phyloP scores from a whole-genome alignment of 106 monocot genomes.

The Cymbidium sinense region DNA sequence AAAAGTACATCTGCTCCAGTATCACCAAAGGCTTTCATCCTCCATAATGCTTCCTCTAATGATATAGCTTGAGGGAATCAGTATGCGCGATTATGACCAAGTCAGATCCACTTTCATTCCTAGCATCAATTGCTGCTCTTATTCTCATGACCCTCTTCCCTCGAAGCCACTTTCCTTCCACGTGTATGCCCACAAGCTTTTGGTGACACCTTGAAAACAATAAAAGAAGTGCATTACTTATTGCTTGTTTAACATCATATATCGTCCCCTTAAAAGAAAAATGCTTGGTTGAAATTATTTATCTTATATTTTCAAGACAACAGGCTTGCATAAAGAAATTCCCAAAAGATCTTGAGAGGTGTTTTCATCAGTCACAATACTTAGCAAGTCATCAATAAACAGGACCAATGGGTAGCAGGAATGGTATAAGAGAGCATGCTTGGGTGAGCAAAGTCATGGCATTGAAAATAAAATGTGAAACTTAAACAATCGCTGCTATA shows the following conservation, averaged over 20 bases:
- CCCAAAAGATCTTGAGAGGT: background rate
- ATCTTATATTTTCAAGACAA: background rate
- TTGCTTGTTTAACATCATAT: no score
- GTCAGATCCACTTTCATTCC: conserved; percentile 87
- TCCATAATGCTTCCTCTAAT: conserved; percentile 81
- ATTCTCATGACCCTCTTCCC: conserved; percentile 85
- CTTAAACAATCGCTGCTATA: no score
- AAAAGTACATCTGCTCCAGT: conserved; percentile 95
- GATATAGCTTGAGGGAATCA: conserved; percentile 88
- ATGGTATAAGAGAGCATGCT: no score
- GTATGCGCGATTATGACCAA: conserved; percentile 89
- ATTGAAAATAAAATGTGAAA: no score
- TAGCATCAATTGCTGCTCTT: conserved; percentile 89
- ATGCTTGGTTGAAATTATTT: background rate
- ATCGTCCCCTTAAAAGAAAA: background rate
- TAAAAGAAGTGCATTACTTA: background rate
- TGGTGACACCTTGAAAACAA: conserved; percentile 58
- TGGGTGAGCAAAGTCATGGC: no score
- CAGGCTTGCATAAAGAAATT: background rate
- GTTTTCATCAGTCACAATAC: background rate
- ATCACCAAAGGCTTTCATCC: conserved; percentile 92
- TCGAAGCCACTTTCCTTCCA: conserved; percentile 89
- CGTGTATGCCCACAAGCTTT: conserved; percentile 98
- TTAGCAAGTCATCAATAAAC: no score
- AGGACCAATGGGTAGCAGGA: no score